Conservation (phyloP, 176 grass and related monocot species). For the Musa itinerans region DNA sequence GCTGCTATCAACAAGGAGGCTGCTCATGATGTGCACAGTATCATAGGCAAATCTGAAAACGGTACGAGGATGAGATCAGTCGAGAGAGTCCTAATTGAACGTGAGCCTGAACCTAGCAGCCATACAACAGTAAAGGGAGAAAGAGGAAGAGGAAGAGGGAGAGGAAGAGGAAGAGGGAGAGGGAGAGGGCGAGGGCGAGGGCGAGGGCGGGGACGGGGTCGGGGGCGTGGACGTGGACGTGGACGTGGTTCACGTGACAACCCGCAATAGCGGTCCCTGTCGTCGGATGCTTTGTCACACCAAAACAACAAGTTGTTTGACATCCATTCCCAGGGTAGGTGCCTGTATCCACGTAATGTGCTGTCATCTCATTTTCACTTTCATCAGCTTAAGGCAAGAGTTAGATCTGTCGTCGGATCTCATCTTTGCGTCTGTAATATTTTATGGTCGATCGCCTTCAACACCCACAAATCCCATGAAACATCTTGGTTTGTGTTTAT, state of each 20-base stretch:
- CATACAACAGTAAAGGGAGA: slow-evolving; percentile 25
- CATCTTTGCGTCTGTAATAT: too few species aligned
- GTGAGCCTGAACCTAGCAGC: slow-evolving; percentile 7
- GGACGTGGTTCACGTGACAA: not conserved
- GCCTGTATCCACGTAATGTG: not conserved
- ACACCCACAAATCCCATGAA: too few species aligned
- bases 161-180: not conserved
- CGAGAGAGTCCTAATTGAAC: slow-evolving; percentile 5
- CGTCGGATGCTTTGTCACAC: not conserved
- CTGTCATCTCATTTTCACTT: not conserved
- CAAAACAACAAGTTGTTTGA: not conserved
- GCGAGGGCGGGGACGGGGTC: too few species aligned
- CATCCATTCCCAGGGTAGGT: not conserved
- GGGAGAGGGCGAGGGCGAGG: not conserved
- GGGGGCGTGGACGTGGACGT: too few species aligned
- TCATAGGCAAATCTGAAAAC: slow-evolving; percentile 18
- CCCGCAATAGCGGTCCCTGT: too few species aligned
- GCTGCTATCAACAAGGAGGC: not conserved
- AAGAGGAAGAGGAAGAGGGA: slow-evolving; percentile 19
- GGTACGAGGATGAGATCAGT: slow-evolving; percentile 17
- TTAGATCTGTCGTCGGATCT: too few species aligned
- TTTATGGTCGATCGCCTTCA: too few species aligned
- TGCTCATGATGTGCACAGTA: slow-evolving; percentile 11
- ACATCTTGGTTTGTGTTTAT: too few species aligned
- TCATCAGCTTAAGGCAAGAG: too few species aligned